Percentiles rank a stretch among this genome's conserved stretches.
Evolutionary conservation across 768 basidiomycete species (phyloP).

Genomic region (Leucogyrophana mollusca): DNA sequence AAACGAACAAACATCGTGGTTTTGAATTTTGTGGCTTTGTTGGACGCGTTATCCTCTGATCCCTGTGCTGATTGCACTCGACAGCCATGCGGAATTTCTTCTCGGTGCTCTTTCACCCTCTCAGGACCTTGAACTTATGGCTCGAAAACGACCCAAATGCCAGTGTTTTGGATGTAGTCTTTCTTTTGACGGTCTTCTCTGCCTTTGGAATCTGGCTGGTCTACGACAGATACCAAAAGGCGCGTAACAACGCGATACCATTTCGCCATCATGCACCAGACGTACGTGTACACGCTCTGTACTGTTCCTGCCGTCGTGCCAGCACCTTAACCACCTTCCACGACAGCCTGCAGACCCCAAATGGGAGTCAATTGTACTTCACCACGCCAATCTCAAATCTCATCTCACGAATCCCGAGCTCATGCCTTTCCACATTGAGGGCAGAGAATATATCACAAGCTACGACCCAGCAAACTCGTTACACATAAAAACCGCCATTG

Average conservation of each 20-base stretch:
- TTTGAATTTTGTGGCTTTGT: slow-evolving; percentile 1
- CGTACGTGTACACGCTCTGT: slow-evolving; percentile 37
- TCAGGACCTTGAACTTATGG: slow-evolving; percentile 47
- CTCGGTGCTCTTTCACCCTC: slow-evolving; percentile 47
- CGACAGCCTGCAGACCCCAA: slow-evolving; percentile 56
- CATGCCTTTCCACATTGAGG: slow-evolving; percentile 45
- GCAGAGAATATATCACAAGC: slow-evolving; percentile 77
- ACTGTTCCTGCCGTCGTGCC: slow-evolving; percentile 1
- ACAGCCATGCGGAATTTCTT: slow-evolving; percentile 29
- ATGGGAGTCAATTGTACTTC: slow-evolving; percentile 55
- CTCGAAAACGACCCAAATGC: slow-evolving; percentile 47
- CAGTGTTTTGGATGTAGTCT: slow-evolving; percentile 59
- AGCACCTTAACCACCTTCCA: slow-evolving; percentile 3
- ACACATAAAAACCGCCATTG: slow-evolving; percentile 75
- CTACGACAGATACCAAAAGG: slow-evolving; percentile 69
- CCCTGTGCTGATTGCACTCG: neutral
- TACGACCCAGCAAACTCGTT: slow-evolving; percentile 89
- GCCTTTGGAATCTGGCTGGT: slow-evolving; percentile 81
- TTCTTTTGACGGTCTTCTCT: slow-evolving; percentile 68
- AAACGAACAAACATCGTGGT: neutral
- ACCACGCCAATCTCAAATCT: slow-evolving; percentile 59
- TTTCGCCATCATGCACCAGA: slow-evolving; percentile 60
- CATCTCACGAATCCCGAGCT: slow-evolving; percentile 59
- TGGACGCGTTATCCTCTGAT: neutral
- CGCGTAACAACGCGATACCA: slow-evolving; percentile 69